These are phyloP conservation scores for Chaetomium globosum DNA, from an alignment of 2,329 filamentous ascomycete species.

Conservation along the genomic window DNA sequence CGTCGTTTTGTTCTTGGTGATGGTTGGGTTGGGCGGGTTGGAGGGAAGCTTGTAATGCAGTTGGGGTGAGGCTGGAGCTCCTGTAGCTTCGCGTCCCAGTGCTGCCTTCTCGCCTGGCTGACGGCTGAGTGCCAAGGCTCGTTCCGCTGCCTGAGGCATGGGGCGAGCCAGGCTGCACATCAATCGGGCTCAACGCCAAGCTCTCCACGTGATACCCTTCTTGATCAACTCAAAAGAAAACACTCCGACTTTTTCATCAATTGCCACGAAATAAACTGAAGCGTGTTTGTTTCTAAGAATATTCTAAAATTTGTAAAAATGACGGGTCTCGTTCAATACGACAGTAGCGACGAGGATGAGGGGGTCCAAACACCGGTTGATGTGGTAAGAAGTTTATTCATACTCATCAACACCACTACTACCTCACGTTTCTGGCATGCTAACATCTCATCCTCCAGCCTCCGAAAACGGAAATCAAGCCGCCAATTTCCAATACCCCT, in stretches of 20 bases:
- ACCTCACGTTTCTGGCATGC: not conserved
- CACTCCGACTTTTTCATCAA: not conserved
- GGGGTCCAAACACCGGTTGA: constrained; percentile 35
- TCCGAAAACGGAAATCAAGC: constrained; percentile 2
- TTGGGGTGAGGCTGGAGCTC: constrained; percentile 38
- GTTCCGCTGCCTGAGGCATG: constrained; percentile 28
- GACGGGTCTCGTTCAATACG: constrained; percentile 52
- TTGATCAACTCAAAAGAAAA: constrained; percentile 25
- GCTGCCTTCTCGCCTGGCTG: constrained; percentile 37
- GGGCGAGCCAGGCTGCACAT: not conserved
- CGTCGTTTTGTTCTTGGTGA: constrained; percentile 7
- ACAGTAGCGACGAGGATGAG: constrained; percentile 56
- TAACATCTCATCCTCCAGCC: constrained; percentile 8
- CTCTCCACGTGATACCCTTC: constrained; percentile 36
- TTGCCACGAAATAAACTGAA: not conserved
- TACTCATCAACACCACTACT: not conserved
- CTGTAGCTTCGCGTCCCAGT: constrained; percentile 41
- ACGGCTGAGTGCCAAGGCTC: constrained; percentile 20
- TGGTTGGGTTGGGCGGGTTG: constrained; percentile 26
- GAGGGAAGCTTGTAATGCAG: constrained; percentile 28
- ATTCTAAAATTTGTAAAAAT: not conserved
- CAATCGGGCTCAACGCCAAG: constrained; percentile 10
- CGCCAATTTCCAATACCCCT: not conserved
- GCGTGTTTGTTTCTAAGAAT: not conserved
- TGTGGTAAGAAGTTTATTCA: constrained; percentile 11